Conservation (phyloP, 331 rosid species). For the Rosa hybrid region DNA sequence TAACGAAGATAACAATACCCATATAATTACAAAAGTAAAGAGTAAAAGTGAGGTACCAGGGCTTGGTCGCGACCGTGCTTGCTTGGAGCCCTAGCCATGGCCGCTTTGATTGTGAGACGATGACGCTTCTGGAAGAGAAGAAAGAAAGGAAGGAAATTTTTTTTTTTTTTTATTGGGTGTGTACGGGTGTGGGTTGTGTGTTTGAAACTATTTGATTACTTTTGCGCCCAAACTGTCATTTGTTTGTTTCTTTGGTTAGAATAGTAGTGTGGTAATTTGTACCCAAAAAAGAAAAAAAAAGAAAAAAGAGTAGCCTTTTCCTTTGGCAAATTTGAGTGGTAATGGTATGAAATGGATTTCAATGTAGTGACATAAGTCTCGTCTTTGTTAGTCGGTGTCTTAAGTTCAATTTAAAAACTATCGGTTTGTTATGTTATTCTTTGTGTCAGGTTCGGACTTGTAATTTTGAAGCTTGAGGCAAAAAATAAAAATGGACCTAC, state of each 20-base stretch:
- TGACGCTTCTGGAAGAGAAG: conserved; percentile 15
- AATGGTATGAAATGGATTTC: too few species aligned
- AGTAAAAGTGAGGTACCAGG: conserved; percentile 32
- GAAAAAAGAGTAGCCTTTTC: too few species aligned
- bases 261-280: background rate
- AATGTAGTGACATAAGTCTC: background rate
- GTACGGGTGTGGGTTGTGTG: background rate
- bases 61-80: conserved; percentile 56
- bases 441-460: too few species aligned
- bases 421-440: background rate
- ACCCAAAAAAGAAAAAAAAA: too few species aligned
- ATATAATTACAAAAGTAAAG: background rate
- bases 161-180: background rate
- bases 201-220: background rate
- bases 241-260: background rate
- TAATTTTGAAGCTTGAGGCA: too few species aligned
- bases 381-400: too few species aligned
- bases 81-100: conserved; percentile 50
- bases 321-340: too few species aligned
- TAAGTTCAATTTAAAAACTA: background rate
- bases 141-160: background rate
- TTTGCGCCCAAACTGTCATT: background rate
- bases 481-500: too few species aligned
- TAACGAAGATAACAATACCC: background rate
- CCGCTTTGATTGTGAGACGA: background rate